Percentiles rank a stretch among this genome's conserved stretches.
These are phyloP conservation scores for Ogataea salicorniae DNA, from an alignment of 805 yeast species.

Conservation along the genomic window DNA sequence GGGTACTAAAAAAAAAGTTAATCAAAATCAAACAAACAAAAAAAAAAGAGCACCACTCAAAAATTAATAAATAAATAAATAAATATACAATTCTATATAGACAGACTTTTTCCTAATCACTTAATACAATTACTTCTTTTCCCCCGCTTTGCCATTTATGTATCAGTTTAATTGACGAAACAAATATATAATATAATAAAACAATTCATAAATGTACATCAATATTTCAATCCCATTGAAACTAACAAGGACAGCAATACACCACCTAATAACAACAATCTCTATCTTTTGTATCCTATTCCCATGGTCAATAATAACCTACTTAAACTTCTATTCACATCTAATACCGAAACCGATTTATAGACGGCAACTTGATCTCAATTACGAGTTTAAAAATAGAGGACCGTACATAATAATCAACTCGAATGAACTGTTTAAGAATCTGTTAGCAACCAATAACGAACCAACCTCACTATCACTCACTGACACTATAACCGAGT, in stretches of 20 bases:
- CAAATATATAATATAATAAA: no score
- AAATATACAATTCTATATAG: background rate
- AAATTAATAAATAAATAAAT: background rate
- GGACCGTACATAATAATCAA: slow-evolving; percentile 22
- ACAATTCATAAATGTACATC: slow-evolving; percentile 8
- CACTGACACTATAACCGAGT: slow-evolving; percentile 1
- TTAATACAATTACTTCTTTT: no score
- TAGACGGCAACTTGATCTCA: slow-evolving; percentile 10
- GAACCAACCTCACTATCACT: background rate
- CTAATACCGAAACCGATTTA: slow-evolving; percentile 25
- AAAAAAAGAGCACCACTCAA: background rate
- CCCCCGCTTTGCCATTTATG: no score
- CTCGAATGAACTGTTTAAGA: slow-evolving; percentile 12
- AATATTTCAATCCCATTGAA: slow-evolving; percentile 21
- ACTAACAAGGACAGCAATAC: slow-evolving; percentile 18
- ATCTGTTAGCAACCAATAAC: slow-evolving; percentile 5
- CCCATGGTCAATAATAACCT: slow-evolving; percentile 30
- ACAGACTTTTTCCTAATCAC: background rate
- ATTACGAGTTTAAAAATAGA: slow-evolving; percentile 19
- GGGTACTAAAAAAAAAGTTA: slow-evolving; percentile 29
- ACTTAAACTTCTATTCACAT: slow-evolving; percentile 26
- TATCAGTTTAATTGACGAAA: no score
- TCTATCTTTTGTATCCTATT: slow-evolving; percentile 24
- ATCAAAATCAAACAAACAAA: background rate
- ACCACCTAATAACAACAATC: slow-evolving; percentile 7